A percentile compares a stretch with the other conserved stretches of the same genome.
Conservation (phyloP, 352 stramenopile genomes). For the Phytophthora boehmeriae region DNA sequence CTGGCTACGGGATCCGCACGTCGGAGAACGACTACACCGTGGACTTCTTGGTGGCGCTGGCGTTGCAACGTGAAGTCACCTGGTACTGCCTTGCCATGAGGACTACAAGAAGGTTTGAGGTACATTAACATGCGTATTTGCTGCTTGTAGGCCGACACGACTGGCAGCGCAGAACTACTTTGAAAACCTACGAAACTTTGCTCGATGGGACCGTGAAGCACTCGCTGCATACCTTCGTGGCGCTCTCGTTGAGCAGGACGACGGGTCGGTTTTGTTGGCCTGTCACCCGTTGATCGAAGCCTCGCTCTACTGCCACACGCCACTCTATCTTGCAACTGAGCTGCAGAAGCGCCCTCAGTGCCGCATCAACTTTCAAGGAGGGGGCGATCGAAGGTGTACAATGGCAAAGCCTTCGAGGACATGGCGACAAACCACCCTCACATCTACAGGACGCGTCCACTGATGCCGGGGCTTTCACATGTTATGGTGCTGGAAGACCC, state of each 20-base stretch:
- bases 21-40: slow-evolving; percentile 28
- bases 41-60: slow-evolving; percentile 28
- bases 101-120: neutral
- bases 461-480: slow-evolving; percentile 47
- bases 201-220: slow-evolving; percentile 35
- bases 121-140: neutral
- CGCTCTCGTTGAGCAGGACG: slow-evolving; percentile 28
- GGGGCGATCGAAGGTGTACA: slow-evolving; percentile 49
- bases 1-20: slow-evolving; percentile 31
- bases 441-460: slow-evolving; percentile 32
- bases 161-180: slow-evolving; percentile 31
- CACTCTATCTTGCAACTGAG: slow-evolving; percentile 33
- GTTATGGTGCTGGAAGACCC: slow-evolving; percentile 55
- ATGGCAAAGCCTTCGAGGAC: slow-evolving; percentile 25
- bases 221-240: slow-evolving; percentile 32
- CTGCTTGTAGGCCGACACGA: slow-evolving; percentile 20
- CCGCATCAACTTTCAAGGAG: slow-evolving; percentile 44
- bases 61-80: slow-evolving; percentile 29
- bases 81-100: slow-evolving; percentile 19
- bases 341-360: slow-evolving; percentile 36
- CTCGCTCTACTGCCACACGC: slow-evolving; percentile 44
- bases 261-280: slow-evolving; percentile 36
- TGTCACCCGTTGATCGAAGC: slow-evolving; percentile 50
- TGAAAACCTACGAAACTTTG: slow-evolving; percentile 38
- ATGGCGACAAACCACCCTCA: slow-evolving; percentile 36